Conservation (phyloP, 257 asterid species). For the Gentiana macrophylla region DNA sequence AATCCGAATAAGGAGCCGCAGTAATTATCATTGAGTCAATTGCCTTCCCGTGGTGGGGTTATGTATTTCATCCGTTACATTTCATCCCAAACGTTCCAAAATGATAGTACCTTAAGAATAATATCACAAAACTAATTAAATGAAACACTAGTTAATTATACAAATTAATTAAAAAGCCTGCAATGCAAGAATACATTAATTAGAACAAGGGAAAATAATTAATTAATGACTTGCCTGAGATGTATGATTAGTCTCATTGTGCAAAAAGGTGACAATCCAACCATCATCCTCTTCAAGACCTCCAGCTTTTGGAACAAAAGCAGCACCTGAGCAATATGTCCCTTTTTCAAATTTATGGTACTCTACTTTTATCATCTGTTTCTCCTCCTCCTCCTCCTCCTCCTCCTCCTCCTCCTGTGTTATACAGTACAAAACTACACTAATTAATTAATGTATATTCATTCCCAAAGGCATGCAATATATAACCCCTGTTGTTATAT, state of each 20-base stretch:
- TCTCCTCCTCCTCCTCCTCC: slow-evolving; percentile 1
- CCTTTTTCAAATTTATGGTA: slow-evolving; percentile 31
- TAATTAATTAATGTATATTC: not conserved
- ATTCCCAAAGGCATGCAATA: not conserved
- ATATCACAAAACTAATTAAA: no score
- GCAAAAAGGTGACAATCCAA: slow-evolving; percentile 42
- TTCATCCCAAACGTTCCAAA: no score
- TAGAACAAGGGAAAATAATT: no score
- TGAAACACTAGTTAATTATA: no score
- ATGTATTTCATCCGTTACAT: no score
- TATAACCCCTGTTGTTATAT: not conserved
- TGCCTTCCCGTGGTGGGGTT: no score
- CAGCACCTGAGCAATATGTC: slow-evolving; percentile 47
- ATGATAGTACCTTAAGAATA: no score
- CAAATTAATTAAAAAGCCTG: no score
- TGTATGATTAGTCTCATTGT: slow-evolving; percentile 27
- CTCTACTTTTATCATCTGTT: slow-evolving; percentile 22
- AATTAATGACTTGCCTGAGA: slow-evolving; percentile 24
- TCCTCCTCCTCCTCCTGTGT: not conserved
- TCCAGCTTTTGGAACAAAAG: slow-evolving; percentile 26
- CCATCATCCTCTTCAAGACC: slow-evolving; percentile 44
- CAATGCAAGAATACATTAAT: no score
- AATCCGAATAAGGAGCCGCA: no score
- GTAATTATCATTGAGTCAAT: no score
- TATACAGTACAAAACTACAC: not conserved